Evolutionary conservation across 768 basidiomycete species (phyloP), one percentile per base, ranked within the genome.

Genomic region (Mycena latifolia): DNA sequence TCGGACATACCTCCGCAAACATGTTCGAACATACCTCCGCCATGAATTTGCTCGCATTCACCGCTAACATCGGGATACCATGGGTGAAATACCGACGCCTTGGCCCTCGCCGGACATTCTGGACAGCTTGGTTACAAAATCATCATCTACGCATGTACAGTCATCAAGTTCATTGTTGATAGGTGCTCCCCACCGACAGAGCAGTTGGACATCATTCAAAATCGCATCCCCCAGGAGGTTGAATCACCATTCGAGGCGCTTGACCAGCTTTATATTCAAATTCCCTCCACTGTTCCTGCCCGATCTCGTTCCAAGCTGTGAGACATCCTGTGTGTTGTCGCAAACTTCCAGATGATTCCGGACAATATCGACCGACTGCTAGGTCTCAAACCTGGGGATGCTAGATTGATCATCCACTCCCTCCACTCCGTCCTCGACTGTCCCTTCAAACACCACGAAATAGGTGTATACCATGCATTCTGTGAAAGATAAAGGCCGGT

Each of bases 11-110:
- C 50, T 61, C 12, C 10, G 4, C 1, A 20, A n/a, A n/a, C n/a
- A n/a, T n/a, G n/a, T n/a, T n/a, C n/a, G n/a, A n/a, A n/a, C n/a
- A n/a, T n/a, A n/a, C n/a, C n/a, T n/a, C n/a, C n/a, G n/a, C n/a
- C n/a, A 37, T 25, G 59, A 61, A 52, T 61, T 61, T 45, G 14
- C 59, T 0, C 59, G 50, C 15, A 52, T 61, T 28, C 27, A 39
- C 14, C 18, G 15, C 35, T 11, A 51, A 24, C 50, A 51, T 20
- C 27, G 12, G 0, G 35, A 37, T 4, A 61, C 50, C 2, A 61
- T 61, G 59, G 14, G 11, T 4, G 10, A 43, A 4, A 48, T 48
- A 47, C 45, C 43, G 14, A 17, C 24, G 1, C 58, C 58, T 0
- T 60, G 58, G 58, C 48, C 58, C 1, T 39, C 48, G 6, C 1